A percentile compares a stretch with the other conserved stretches of the same genome.
Evolutionary conservation across 139 green algal species (phyloP).

Genomic region (Gonium pectorale): DNA sequence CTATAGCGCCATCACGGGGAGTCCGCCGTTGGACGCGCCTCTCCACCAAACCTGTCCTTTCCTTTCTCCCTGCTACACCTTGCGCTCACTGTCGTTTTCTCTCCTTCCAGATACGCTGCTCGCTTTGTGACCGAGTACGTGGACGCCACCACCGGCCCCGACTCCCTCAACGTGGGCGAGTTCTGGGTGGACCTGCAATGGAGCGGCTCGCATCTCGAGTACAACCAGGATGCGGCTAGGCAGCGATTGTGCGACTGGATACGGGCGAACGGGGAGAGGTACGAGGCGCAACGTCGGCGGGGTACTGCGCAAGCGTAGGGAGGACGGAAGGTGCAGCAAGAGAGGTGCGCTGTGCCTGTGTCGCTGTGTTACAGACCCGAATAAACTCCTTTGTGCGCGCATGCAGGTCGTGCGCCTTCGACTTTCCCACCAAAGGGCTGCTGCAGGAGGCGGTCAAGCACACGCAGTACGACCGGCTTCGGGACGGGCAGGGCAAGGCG

Average conservation of each 20-base stretch:
- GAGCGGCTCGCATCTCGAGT: conserved; percentile 67
- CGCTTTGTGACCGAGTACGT: conserved; percentile 55
- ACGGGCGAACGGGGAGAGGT: conserved; percentile 54
- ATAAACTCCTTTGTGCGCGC: no score
- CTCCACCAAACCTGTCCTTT: no score
- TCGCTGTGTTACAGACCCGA: no score
- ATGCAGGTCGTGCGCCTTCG: conserved; percentile 80
- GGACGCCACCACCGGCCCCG: conserved; percentile 22
- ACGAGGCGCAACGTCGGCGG: no score
- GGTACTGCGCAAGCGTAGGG: no score
- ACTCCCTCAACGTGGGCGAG: conserved; percentile 53
- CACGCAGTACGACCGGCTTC: conserved; percentile 71
- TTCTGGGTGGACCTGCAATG: conserved; percentile 45
- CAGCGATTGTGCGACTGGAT: conserved; percentile 90
- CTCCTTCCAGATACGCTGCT: conserved; percentile 48
- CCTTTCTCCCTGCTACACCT: no score
- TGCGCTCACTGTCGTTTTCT: no score
- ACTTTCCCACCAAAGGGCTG: conserved; percentile 93
- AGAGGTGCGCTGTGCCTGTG: no score
- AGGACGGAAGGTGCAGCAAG: no score
- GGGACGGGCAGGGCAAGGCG: conserved; percentile 70
- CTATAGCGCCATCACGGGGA: no score
- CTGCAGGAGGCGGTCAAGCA: conserved; percentile 61
- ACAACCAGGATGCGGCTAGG: conserved; percentile 88
- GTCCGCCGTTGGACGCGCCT: no score